These are phyloP conservation scores for Hysterangium stoloniferum DNA, from an alignment of 768 basidiomycete species.

Conservation along the genomic window DNA sequence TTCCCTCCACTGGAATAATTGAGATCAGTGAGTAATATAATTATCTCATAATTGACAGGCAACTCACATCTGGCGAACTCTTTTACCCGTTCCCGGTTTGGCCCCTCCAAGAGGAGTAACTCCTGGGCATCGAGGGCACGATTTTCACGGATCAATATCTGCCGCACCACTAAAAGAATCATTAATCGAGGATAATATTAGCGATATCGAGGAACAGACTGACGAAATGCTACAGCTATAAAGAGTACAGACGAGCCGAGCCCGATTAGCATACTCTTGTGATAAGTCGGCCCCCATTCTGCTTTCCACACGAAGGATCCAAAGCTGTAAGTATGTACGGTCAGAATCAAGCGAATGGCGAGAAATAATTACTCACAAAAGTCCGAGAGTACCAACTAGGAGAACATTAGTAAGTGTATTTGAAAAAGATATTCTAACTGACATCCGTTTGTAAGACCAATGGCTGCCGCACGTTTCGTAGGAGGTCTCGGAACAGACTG, in stretches of 20 bases:
- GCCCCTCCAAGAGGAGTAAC: slow-evolving; percentile 33
- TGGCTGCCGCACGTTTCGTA: slow-evolving; percentile 37
- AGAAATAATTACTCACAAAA: slow-evolving; percentile 6
- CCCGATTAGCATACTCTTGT: slow-evolving; percentile 51
- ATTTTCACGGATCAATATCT: slow-evolving; percentile 41
- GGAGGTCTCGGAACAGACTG: slow-evolving; percentile 14
- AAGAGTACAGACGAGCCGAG: slow-evolving; percentile 24
- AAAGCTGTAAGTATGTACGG: no score
- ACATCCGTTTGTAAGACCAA: no score
- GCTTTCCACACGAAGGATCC: slow-evolving; percentile 40
- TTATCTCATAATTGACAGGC: neutral
- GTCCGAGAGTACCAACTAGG: slow-evolving; percentile 15
- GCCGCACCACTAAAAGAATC: slow-evolving; percentile 34
- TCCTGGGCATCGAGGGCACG: slow-evolving; percentile 43
- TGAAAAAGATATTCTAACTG: no score
- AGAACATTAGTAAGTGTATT: no score
- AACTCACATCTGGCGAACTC: slow-evolving; percentile 39
- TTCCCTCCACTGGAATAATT: slow-evolving; percentile 36
- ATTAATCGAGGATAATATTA: no score
- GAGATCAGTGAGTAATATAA: neutral
- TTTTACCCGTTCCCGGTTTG: slow-evolving; percentile 42
- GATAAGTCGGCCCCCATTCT: slow-evolving; percentile 55
- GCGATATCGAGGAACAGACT: no score
- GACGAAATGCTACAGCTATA: slow-evolving; percentile 15
- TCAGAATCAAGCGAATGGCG: no score